Base-by-base conservation (phyloP, 2,329 filamentous ascomycete genomes). In the Paecilomyces sp. region DNA sequence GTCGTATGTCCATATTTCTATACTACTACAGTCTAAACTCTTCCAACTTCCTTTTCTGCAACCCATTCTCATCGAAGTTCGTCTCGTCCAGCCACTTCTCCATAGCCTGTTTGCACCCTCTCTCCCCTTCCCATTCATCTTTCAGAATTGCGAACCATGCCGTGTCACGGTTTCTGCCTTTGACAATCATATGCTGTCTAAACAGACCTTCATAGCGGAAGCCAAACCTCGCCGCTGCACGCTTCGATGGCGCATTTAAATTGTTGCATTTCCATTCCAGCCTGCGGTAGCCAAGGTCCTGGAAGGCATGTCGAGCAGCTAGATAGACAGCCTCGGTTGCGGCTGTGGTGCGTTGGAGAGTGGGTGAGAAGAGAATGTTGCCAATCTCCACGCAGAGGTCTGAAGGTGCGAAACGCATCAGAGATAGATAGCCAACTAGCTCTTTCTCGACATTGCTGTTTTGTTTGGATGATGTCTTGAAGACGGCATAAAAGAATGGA, bases 251-350 rank as follows among this genome's bases (percentile, higher is more conserved):
- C 51, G 67, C 73, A 64, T 88, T 88, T 13, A 83, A 71, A 25
- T 74, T 63, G 66, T 87, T 81, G 59, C 83, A 84, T 65, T 88
- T 88, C 85, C 85, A 88, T 68, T 87, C 84, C 4, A 85, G 79
- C 15, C 85, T 74, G 11, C 79, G 70, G 66, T 83, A 85, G 0
- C 80, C 77, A 36, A 86, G 66, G 3, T 78, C 75, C 7, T 81
- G 78, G 62, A 87, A 83, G 0, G 79, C 79, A 56, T 83, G 75
- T 25, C 73, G 73, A 54, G 83, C 77, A 33, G 86, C 69, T 1
- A 88, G 71, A 60, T 81, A 86, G 61, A 83, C 77, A 0, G 79
- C 77, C 67, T 88, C 85, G 0, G 84, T 88, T 0, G 83, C 81
- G 8, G 77, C 78, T 0, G 77, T 75, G 0, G 83, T 86, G 11